Conservation (phyloP, 2,329 filamentous ascomycete genomes). For the Trichoderma sp. region DNA sequence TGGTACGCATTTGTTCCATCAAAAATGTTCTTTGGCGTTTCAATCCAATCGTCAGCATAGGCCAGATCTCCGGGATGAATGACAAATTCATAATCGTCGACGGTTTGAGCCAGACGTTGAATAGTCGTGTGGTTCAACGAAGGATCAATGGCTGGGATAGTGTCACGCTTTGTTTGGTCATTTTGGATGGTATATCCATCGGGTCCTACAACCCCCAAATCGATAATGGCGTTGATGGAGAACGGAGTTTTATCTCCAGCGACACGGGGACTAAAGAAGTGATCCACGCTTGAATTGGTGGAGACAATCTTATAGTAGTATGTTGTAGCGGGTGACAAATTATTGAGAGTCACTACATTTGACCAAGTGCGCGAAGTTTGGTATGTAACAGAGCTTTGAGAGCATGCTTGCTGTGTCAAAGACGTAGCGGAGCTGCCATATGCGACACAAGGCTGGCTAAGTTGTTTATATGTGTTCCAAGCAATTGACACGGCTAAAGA, state of each 20-base stretch:
- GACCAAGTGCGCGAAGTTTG: constrained; percentile 52
- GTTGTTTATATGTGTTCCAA: constrained; percentile 54
- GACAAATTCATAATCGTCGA: constrained; percentile 54
- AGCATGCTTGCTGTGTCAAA: constrained; percentile 43
- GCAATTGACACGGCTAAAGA: constrained; percentile 48
- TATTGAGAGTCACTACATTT: constrained; percentile 46
- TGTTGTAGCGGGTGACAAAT: constrained; percentile 48
- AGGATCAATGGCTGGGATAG: constrained; percentile 47
- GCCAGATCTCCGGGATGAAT: constrained; percentile 54
- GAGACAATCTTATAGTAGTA: constrained; percentile 61
- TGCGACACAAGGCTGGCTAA: constrained; percentile 46
- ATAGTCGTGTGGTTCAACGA: constrained; percentile 59
- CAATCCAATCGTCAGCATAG: constrained; percentile 58
- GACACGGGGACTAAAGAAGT: constrained; percentile 52
- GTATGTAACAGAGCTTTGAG: constrained; percentile 47
- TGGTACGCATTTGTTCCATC: constrained; percentile 52
- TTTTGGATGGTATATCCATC: constrained; percentile 33
- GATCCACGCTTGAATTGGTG: constrained; percentile 50
- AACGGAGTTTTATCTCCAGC: constrained; percentile 55
- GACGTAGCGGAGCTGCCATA: constrained; percentile 45
- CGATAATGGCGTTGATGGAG: constrained; percentile 47
- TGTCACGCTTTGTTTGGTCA: constrained; percentile 45
- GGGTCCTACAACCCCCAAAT: constrained; percentile 47
- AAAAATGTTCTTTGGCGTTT: constrained; percentile 43
- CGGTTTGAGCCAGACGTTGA: constrained; percentile 46